Evolutionary conservation across 2,329 filamentous ascomycete genomes (phyloP), one percentile per base, ranked within the genome.

Genomic region (Aspergillus pseudonomiae): DNA sequence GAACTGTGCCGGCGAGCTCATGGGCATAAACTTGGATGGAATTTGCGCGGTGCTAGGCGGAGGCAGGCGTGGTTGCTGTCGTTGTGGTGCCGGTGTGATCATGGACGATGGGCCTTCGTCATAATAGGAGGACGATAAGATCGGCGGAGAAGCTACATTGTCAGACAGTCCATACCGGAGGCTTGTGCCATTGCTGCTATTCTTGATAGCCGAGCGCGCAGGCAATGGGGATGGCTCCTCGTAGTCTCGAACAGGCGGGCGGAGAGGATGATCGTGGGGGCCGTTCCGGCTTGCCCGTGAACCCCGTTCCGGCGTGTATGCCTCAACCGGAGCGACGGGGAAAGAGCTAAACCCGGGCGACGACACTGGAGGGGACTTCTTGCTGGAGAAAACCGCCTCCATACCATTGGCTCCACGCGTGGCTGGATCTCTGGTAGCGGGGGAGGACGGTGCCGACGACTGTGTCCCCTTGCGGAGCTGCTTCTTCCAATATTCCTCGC

Each of bases 401-500:
- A 79, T 69, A 1, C 78, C 75, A 61, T 79, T 78, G 24, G 72
- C 64, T 10, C 73, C 73, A 24, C 79, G 75, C 19, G 76, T 76
- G 9, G 77, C 73, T 16, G 75, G 74, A 53, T 82, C 80, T 64
- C 80, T 81, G 34, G 78, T 78, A 19, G 78, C 80, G 11, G 80
- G 80, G 0, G 80, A 81, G 11, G 81, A 81, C 36, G 82, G 81
- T 1, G 80, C 79, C 6, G 79, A 80, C 12, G 80, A 81, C 53
- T 80, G 78, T 6, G 73, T 76, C 14, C 79, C 79, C 61, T 80
- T 81, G 36, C 79, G 77, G 45, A 77, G 74, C 69, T 81, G 79
- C 70, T 91, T 92, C 75, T 91, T 91, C 64, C 93, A 86, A 83
- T 97, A 96, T 59, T 97, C 94, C 21, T 97, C 92, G 56, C 91